Base-by-base conservation (phyloP, 2,329 filamentous ascomycete species). In the Colletotrichum acutatum region DNA sequence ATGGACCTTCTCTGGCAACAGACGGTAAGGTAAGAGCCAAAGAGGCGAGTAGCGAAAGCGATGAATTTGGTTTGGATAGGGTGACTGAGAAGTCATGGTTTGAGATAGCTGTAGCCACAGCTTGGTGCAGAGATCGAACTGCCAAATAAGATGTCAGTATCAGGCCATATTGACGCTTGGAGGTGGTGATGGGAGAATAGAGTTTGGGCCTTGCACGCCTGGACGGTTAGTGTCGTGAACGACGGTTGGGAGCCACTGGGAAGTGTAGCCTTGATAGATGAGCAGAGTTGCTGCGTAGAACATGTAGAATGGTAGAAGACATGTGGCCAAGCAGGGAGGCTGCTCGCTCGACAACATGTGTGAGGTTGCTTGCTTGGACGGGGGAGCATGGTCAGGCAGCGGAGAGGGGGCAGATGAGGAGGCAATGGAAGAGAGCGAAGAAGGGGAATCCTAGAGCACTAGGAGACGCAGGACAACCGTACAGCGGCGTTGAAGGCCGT, bases 91-190 rank as follows among this genome's bases (percentile, higher is more conserved):
- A 49, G 19, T 70, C 54, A 66, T 71, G 34, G 71, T 73, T 71
- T 73, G 67, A 73, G 71, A 73, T 73, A 70, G 71, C 56, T 73
- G 52, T 65, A n/a, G 60, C 60, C 22, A 56, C 19, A 73, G 61
- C 46, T 62, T 73, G 22, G 46, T 58, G 61, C n/a, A 66, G 61
- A 73, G 71, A 73, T 73, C 71, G 71, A 60, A 22, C 54, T 70
- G 66, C 71, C 66, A 66, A 71, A 71, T 58, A 73, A 73, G 60
- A 70, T 60, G 71, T 34, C 46, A 64, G 30, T 73, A 71, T 73
- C 61, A 71, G 60, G 67, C 61, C 66, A 73, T 57, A 12, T 65
- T 57, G 66, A 52, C 67, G 61, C 66, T 57, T 57, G 61, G 26
- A 52, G 14, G 56, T 53, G 56, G 66, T 70, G 34, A 37, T 30